Base-by-base conservation (phyloP, 2,329 filamentous ascomycete species). In the Nothopassalora personata region DNA sequence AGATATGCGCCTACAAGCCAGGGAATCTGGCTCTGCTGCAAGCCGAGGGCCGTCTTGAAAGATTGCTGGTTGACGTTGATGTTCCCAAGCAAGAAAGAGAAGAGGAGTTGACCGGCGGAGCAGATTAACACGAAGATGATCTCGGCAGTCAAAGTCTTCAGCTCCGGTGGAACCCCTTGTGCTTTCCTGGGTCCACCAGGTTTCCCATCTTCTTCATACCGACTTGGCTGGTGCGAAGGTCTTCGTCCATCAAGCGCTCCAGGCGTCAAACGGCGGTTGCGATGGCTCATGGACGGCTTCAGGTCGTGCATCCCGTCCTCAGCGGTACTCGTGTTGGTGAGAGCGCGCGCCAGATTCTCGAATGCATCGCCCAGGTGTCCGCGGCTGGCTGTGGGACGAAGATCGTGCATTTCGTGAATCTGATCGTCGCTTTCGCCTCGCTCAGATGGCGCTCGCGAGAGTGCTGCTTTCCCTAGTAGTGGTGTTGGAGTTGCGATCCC, bases 1-100 rank as follows among this genome's bases (percentile, higher is more conserved):
- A 76, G 70, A 58, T 75, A 76, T 1, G 75, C 71, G 7, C 77
- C 77, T 1, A 76, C 66, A 1, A 79, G 68, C 77, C 76, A 79
- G 1, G 76, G 75, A 1, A 76, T 66, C 56, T 77, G 67, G 4
- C 73, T 71, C 49, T 71, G 72, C 9, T 69, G 67, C n/a, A 79
- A 72, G 0, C 71, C 75, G 2, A 79, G 65, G 1, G 74, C 74
- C 11, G 63, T 46, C 36, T 72, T 70, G 54, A 79, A 66, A 19
- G 71, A 66, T 30, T 72, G 62, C 64, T 78, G 76, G 15, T 73
- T 71, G 0, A 76, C 73, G 18, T 72, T 72, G 60, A 77, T 72
- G 57, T 79, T 73, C 0, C 77, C 76, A 18, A 76, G 66, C 4
- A 76, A 68, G 57, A 77, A 73, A 1, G 75, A 71, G 60, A 77